Evolutionary conservation across 768 basidiomycete genomes (phyloP).

Genomic region (Termitomyces sp.): DNA sequence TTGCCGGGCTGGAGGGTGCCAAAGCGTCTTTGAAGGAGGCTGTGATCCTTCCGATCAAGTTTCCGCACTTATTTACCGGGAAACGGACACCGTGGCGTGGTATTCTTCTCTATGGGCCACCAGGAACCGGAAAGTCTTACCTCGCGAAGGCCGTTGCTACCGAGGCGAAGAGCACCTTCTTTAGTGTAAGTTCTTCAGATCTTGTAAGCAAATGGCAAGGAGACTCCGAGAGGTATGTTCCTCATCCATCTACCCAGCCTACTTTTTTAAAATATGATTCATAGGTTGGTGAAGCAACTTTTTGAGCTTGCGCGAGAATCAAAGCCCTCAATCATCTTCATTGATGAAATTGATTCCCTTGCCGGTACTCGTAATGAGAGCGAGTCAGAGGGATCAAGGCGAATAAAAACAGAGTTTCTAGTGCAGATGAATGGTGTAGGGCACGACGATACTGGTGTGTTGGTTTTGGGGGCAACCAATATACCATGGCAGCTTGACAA

Average conservation of each 20-base stretch:
- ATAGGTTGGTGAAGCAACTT: slow-evolving; percentile 89
- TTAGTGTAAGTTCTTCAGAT: slow-evolving; percentile 92
- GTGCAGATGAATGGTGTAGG: slow-evolving; percentile 99
- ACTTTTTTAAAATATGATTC: neutral
- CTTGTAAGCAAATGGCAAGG: slow-evolving; percentile 99
- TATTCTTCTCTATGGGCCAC: slow-evolving; percentile 94
- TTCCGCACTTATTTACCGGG: slow-evolving; percentile 97
- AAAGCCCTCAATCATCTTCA: slow-evolving; percentile 98
- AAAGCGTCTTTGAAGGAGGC: slow-evolving; percentile 97
- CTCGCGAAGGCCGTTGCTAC: slow-evolving; percentile 98
- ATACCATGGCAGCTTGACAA: slow-evolving; percentile 98
- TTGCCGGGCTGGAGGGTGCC: slow-evolving; percentile 92
- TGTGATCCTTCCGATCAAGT: slow-evolving; percentile 99
- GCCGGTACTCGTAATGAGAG: slow-evolving; percentile 93
- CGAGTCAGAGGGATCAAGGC: slow-evolving; percentile 95
- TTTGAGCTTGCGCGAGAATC: slow-evolving; percentile 95
- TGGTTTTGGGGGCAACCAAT: slow-evolving; percentile 96
- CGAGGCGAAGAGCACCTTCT: slow-evolving; percentile 99
- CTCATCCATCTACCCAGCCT: neutral
- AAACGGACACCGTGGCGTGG: slow-evolving; percentile 98
- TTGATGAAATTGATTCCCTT: slow-evolving; percentile 97
- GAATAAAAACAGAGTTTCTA: slow-evolving; percentile 96
- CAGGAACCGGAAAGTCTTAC: slow-evolving; percentile 96
- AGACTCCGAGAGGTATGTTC: slow-evolving; percentile 86
- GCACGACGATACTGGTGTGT: slow-evolving; percentile 93